Percentiles rank a stretch among this genome's conserved stretches.
Evolutionary conservation across 2,329 filamentous ascomycete genomes (phyloP).

Genomic region (Thelonectria discophora): DNA sequence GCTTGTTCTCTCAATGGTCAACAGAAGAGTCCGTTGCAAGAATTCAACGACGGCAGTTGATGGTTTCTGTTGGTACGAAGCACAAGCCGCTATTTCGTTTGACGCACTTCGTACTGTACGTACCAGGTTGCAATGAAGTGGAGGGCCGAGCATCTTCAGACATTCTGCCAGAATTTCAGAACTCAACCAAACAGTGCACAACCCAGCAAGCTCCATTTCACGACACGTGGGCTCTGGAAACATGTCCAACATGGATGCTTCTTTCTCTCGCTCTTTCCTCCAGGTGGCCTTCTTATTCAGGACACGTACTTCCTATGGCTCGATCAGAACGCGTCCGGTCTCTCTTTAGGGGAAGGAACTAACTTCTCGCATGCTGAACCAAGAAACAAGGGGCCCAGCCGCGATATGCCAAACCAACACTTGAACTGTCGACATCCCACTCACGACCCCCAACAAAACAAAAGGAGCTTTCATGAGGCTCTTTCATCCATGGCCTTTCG

Average conservation of each 20-base stretch:
- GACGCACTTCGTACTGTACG: too few relatives aligned
- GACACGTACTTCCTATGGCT: background rate
- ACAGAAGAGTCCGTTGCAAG: too few relatives aligned
- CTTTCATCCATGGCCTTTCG: too few relatives aligned
- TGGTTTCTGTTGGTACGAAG: too few relatives aligned
- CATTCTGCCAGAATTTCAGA: background rate
- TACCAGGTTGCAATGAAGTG: too few relatives aligned
- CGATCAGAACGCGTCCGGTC: background rate
- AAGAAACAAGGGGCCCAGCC: background rate
- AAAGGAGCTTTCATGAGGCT: too few relatives aligned
- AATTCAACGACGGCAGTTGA: too few relatives aligned
- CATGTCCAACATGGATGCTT: background rate
- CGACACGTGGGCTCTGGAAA: background rate
- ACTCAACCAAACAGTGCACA: background rate
- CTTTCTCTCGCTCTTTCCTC: background rate
- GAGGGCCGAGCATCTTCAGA: too few relatives aligned
- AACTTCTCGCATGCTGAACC: background rate
- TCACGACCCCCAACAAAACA: constrained; percentile 1
- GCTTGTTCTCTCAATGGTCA: too few relatives aligned
- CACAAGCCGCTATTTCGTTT: too few relatives aligned
- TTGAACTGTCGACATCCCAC: background rate
- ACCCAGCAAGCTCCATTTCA: background rate
- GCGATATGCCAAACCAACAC: background rate
- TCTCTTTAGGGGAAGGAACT: background rate
- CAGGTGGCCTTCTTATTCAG: background rate